phyloP scores from a whole-genome alignment of 164 flowering plant species.

The Vitis rotundifolia region DNA sequence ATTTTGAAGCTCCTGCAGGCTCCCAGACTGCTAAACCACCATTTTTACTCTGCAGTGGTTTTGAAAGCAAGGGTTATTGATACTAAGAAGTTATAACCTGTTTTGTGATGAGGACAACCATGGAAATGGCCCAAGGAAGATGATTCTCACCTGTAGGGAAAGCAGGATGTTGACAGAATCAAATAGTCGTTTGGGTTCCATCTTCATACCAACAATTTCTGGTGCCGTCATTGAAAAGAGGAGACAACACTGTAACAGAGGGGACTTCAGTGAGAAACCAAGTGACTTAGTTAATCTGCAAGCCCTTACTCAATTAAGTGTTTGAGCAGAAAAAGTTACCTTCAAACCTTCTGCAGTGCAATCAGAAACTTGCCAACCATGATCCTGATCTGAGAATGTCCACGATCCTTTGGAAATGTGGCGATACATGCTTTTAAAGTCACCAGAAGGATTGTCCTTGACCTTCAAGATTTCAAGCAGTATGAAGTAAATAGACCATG shows the following conservation, averaged over 20 bases:
- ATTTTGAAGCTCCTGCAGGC: conserved; percentile 32
- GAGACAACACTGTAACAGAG: conserved; percentile 35
- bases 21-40: conserved; percentile 49
- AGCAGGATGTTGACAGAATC: conserved; percentile 52
- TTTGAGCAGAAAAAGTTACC: conserved; percentile 20
- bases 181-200: conserved; percentile 38
- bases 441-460: conserved; percentile 48
- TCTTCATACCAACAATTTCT: conserved; percentile 43
- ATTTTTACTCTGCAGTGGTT: conserved; percentile 4
- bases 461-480: conserved; percentile 20
- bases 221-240: conserved; percentile 39
- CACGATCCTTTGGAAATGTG: conserved; percentile 55
- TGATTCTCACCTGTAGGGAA: conserved; percentile 38
- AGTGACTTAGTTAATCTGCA: background rate
- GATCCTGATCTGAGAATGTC: conserved; percentile 59
- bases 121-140: background rate
- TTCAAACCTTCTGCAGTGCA: conserved; percentile 61
- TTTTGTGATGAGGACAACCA: too few relatives aligned
- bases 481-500: too few relatives aligned
- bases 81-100: background rate
- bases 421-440: conserved; percentile 41
- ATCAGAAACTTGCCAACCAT: conserved; percentile 64
- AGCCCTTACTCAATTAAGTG: background rate
- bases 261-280: background rate
- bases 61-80: background rate